A percentile compares a stretch with the other conserved stretches of the same genome.
Evolutionary conservation across 2,329 filamentous ascomycete species (phyloP).

Genomic region (Phoma herbarum): DNA sequence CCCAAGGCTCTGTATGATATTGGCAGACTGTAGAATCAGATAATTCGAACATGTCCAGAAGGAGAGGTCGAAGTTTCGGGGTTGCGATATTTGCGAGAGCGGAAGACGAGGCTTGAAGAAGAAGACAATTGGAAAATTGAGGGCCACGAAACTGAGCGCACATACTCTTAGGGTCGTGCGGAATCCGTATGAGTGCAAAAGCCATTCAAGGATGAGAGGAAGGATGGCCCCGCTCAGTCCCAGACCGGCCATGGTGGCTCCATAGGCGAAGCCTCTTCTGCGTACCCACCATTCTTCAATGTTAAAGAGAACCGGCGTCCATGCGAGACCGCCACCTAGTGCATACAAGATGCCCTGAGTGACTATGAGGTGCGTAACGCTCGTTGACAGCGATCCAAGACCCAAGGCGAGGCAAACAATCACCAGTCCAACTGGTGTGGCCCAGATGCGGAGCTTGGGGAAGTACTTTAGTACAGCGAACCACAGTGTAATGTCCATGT

Average conservation of each 20-base stretch:
- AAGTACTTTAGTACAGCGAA: conserved; percentile 51
- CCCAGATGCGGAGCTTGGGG: conserved; percentile 47
- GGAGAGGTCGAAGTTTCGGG: conserved; percentile 48
- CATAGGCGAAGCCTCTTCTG: conserved; percentile 62
- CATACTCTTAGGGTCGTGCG: conserved; percentile 56
- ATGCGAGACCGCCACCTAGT: conserved; percentile 60
- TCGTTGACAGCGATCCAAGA: conserved; percentile 49
- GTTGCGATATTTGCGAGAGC: conserved; percentile 45
- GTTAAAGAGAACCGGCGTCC: conserved; percentile 60
- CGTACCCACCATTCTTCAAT: conserved; percentile 65
- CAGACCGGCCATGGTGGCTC: conserved; percentile 57
- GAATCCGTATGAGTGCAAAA: conserved; percentile 55
- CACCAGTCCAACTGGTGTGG: conserved; percentile 49
- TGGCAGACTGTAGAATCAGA: conserved; percentile 53
- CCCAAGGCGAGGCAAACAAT: conserved; percentile 45
- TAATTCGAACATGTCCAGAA: conserved; percentile 49
- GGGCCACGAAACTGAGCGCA: conserved; percentile 49
- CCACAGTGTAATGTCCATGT: conserved; percentile 56
- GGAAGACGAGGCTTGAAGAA: conserved; percentile 58
- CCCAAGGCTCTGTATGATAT: conserved; percentile 54
- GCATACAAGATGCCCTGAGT: conserved; percentile 55
- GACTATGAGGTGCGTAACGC: conserved; percentile 47
- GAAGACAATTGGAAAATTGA: conserved; percentile 51
- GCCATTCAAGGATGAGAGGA: conserved; percentile 56
- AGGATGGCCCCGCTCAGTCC: conserved; percentile 58